phyloP scores from a whole-genome alignment of 75 land plant genomes.

The Adiantum capillusveneris region DNA sequence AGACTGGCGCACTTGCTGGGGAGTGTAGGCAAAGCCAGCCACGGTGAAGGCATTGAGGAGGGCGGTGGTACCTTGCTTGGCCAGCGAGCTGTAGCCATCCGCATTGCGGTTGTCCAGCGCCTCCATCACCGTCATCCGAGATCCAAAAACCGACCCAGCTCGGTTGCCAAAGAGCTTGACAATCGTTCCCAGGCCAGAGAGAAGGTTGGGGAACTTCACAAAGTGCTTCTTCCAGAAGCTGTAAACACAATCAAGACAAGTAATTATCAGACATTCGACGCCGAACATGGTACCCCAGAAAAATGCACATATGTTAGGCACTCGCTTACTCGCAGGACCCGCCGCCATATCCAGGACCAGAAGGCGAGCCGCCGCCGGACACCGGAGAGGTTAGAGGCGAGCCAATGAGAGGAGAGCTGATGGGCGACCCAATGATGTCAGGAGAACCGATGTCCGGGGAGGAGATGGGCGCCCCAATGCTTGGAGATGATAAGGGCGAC shows the following conservation, averaged over 20 bases:
- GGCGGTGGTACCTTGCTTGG: constrained; percentile 58
- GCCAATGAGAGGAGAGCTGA: no score
- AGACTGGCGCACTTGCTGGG: constrained; percentile 35
- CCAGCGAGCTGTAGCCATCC: constrained; percentile 41
- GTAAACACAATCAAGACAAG: constrained; percentile 2
- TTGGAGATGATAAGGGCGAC: no score
- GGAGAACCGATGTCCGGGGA: background rate
- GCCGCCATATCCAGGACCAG: background rate
- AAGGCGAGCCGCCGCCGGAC: background rate
- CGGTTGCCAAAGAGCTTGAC: constrained; percentile 23
- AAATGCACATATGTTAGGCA: background rate
- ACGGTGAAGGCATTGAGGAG: constrained; percentile 46
- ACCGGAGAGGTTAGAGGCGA: background rate
- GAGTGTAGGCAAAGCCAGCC: constrained; percentile 31
- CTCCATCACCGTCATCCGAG: constrained; percentile 21
- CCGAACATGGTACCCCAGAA: background rate
- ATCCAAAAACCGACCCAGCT: constrained; percentile 14
- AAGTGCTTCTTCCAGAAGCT: constrained; percentile 50
- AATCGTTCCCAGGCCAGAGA: constrained; percentile 35
- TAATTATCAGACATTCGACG: background rate
- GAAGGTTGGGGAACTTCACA: constrained; percentile 24
- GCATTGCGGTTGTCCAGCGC: constrained; percentile 40
- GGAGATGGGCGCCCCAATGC: background rate
- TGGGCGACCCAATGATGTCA: background rate
- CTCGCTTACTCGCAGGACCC: constrained; percentile 1